Evolutionary conservation across 2,329 filamentous ascomycete species (phyloP), one percentile per base, ranked within the genome.

Genomic region (Biscogniauxia mediterranea): DNA sequence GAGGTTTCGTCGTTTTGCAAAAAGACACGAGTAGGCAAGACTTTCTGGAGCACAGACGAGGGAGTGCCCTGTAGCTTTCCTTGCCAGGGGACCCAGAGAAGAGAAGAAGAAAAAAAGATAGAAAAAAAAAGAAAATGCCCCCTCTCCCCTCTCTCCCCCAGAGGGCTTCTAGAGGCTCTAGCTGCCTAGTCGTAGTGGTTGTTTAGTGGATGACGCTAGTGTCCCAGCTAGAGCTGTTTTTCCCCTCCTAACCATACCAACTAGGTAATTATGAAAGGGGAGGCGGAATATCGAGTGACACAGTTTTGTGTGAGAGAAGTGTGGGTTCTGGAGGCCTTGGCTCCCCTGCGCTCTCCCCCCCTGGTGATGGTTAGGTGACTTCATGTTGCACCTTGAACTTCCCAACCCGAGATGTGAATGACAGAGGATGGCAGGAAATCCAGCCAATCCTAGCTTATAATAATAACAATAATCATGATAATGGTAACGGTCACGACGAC

Each of bases 271-370:
- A 77, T 75, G 73, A 77, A 76, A 75, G 75, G 74, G 72, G 72
- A 74, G 66, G 69, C 70, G 67, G 64, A 65, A 68, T 65, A 68
- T 67, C 61, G 69, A 72, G 72, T 76, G 75, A 77, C 71, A 77
- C 76, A 76, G 68, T 69, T 71, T 60, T 64, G 74, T 75, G 75
- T 76, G 71, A 71, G 74, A 77, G 74, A 76, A 76, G 70, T 72
- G 74, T 75, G 71, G 75, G 66, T 69, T 67, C 54, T 52, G n/a
- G 54, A 25, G 38, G 38, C 38, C 38, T 46, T 46, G 38, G 38
- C 38, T 13, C 38, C 17, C 38, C 38, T 46, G 38, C 38, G 38
- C 38, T 46, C 23, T 23, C 23, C 23, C 15, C 38, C 38, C 38
- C 38, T 32, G 7, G 38, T 46, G 38, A 46, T 46, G 38, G n/a